Base-by-base conservation (phyloP, 2,329 filamentous ascomycete species). In the Pseudocercospora musae region DNA sequence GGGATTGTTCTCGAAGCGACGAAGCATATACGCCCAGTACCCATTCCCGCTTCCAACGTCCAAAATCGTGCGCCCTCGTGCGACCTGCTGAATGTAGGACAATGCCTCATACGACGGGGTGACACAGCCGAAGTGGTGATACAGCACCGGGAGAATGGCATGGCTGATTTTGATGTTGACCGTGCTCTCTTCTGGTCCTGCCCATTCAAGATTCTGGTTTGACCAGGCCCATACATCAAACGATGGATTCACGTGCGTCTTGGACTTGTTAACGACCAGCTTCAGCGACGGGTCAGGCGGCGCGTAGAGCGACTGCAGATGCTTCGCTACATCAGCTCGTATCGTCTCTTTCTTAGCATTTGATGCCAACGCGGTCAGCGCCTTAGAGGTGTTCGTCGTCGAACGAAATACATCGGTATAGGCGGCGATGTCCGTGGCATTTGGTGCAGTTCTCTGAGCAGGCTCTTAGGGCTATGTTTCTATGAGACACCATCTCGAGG, bases 51-150 rank as follows among this genome's bases (percentile, higher is more conserved):
- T 87, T 3, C 88, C 89, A 42, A 91, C 76, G 68, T 92, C 89
- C 9, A 88, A 78, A 7, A 92, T 79, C 11, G 79, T 73, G 5
- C 83, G 78, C 1, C 80, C 81, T 5, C 68, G 69, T 48, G 84
- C 81, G 2, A 90, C 73, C 53, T 82, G 78, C 37, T 81, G 81
- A 31, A 92, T 80, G 21, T 89, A 78, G 64, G 83, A 78, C 11
- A 92, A 77, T 1, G 84, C 80, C 69, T 91, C 87, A 73, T 89
- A 88, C 9, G 84, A 85, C 0, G 89, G 89, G 20, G 86, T 86
- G 1, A 85, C 84, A 76, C 89, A 92, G 56, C 89, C 89, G 74
- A 92, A 92, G 75, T 92, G 89, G 76, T 92, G 89, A 82, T 91
- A 92, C 59, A 91, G 81, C 18, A 92, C 79, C 1, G 89, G 89